These are phyloP conservation scores for Brassica juncea DNA, from an alignment of 345 rosid species.

Conservation along the genomic window DNA sequence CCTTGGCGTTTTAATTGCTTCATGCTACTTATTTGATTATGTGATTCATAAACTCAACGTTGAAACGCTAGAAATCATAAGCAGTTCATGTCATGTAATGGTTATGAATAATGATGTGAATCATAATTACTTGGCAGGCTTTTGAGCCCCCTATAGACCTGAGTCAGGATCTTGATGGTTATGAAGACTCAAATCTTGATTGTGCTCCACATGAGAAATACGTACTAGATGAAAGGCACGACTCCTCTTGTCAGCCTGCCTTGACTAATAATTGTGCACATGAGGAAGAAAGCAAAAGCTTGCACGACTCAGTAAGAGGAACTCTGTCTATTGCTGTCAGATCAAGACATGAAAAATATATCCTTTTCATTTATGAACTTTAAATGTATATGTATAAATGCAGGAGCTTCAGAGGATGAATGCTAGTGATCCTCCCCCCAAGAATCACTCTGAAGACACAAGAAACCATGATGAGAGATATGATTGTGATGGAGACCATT, in stretches of 20 bases:
- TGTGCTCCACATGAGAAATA: conserved; percentile 47
- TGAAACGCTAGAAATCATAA: conserved; percentile 6
- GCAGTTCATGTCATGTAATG: conserved; percentile 1
- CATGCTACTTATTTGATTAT: neutral
- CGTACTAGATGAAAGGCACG: conserved; percentile 48
- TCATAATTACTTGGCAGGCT: conserved; percentile 58
- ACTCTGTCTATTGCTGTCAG: conserved; percentile 43
- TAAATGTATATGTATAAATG: conserved; percentile 48
- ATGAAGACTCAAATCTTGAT: conserved; percentile 49
- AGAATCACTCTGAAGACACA: conserved; percentile 34
- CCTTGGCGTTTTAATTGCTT: conserved; percentile 5
- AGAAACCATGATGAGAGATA: conserved; percentile 31
- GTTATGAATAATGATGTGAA: neutral
- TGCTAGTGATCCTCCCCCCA: conserved; percentile 32
- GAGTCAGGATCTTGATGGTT: conserved; percentile 67
- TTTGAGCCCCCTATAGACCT: conserved; percentile 97
- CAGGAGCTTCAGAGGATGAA: conserved; percentile 61
- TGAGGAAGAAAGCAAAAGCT: conserved; percentile 35
- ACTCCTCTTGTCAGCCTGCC: conserved; percentile 46
- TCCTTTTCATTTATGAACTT: conserved; percentile 14
- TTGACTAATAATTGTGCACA: conserved; percentile 48
- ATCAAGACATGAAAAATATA: conserved; percentile 17
- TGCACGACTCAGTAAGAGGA: conserved; percentile 31
- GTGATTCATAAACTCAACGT: neutral
- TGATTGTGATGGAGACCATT: conserved; percentile 43